Evolutionary conservation across 2,329 filamentous ascomycete species (phyloP).

Genomic region (Verticillium zaregamsianum): DNA sequence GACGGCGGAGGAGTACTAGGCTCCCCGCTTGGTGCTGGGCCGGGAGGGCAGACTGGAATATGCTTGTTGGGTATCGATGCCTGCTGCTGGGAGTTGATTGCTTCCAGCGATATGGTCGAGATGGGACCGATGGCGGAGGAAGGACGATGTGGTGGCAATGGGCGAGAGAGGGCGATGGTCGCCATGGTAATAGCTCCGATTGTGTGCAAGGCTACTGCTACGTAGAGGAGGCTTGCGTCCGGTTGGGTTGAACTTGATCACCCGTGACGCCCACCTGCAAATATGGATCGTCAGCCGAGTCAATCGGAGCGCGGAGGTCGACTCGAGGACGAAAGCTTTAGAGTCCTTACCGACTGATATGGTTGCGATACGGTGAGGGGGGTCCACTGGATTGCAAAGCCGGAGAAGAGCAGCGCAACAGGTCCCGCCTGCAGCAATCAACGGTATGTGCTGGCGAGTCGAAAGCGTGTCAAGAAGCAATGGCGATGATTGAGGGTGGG

Average conservation of each 20-base stretch:
- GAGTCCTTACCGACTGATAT: no score
- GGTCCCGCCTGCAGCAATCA: no score
- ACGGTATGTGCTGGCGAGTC: no score
- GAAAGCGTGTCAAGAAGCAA: background rate
- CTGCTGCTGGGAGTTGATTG: constrained; percentile 26
- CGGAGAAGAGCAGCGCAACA: no score
- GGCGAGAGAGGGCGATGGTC: constrained; percentile 49
- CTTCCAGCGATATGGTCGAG: constrained; percentile 28
- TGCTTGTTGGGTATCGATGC: constrained; percentile 80
- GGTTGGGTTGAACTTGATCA: background rate
- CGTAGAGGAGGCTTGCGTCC: background rate
- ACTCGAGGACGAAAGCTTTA: background rate
- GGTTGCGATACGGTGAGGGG: no score
- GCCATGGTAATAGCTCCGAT: constrained; percentile 35
- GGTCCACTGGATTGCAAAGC: no score
- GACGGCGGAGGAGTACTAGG: constrained; percentile 63
- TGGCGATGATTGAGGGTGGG: background rate
- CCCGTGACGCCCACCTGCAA: background rate
- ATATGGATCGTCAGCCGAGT: background rate
- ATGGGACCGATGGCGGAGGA: constrained; percentile 31
- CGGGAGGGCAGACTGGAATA: constrained; percentile 82
- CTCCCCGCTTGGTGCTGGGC: constrained; percentile 54
- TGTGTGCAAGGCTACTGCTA: background rate
- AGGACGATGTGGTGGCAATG: constrained; percentile 39
- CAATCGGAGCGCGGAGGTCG: background rate